Conservation (phyloP, 139 green algal genomes). For the Penium margaritaceum region DNA sequence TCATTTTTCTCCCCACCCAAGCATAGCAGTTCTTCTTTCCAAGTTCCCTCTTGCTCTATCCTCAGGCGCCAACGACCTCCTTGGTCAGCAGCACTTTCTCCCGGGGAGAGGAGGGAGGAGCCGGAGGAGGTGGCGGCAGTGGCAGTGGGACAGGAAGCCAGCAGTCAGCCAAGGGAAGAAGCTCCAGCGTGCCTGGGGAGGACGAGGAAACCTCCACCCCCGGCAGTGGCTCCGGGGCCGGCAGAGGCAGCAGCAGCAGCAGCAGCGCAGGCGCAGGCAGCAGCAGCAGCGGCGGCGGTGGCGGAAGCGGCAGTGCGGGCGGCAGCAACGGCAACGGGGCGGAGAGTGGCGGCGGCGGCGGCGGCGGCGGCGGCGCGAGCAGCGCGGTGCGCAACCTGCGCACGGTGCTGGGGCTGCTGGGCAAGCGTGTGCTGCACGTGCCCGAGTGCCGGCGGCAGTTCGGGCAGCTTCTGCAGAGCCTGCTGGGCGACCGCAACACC, state of each 20-base stretch:
- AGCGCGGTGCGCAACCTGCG: slow-evolving; percentile 31
- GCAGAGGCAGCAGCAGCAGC: background rate
- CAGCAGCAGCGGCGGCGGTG: background rate
- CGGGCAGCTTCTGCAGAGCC: slow-evolving; percentile 60
- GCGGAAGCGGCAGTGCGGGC: background rate
- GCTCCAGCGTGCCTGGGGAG: no score
- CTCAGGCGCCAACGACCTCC: no score
- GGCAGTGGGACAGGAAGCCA: no score
- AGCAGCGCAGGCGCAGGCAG: background rate
- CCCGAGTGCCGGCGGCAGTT: slow-evolving; percentile 46
- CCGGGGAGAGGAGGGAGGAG: no score
- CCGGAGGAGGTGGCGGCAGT: no score
- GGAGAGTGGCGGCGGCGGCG: background rate
- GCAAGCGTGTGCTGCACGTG: slow-evolving; percentile 36
- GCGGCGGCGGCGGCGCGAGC: background rate
- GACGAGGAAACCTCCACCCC: no score
- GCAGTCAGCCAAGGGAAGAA: no score
- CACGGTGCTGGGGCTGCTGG: slow-evolving; percentile 29
- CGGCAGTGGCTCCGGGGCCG: no score
- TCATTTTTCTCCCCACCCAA: no score
- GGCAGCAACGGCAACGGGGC: background rate
- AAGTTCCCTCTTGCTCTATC: no score
- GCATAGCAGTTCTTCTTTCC: no score
- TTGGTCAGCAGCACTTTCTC: no score
- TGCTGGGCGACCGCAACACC: slow-evolving; percentile 40